These are phyloP conservation scores for Petrea volubilis DNA, from an alignment of 257 asterid species.

Conservation along the genomic window DNA sequence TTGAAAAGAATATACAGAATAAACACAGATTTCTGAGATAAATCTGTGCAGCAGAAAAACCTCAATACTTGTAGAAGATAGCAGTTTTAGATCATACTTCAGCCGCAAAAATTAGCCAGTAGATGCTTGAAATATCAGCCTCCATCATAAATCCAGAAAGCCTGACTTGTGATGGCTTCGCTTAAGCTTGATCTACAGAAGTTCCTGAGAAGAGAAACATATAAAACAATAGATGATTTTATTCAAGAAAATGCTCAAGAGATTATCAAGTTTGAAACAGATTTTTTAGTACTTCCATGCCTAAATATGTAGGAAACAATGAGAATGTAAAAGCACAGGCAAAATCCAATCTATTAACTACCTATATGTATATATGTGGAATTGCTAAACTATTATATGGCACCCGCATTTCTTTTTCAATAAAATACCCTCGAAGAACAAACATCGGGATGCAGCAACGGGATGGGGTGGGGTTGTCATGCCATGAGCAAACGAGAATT, in stretches of 20 bases:
- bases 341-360: not conserved
- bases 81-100: not conserved
- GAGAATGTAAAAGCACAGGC: not conserved
- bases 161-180: not conserved
- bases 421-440: not conserved
- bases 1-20: not conserved
- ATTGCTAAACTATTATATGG: not conserved
- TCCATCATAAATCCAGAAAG: not conserved
- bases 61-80: not conserved
- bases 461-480: no score
- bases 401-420: not conserved
- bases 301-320: not conserved
- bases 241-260: not conserved
- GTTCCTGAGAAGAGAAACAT: constrained; percentile 27
- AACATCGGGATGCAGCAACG: not conserved
- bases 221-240: not conserved
- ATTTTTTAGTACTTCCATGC: not conserved
- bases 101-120: not conserved
- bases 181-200: constrained; percentile 1
- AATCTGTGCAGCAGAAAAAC: not conserved
- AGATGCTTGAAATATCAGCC: not conserved
- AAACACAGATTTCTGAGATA: not conserved
- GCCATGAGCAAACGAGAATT: no score
- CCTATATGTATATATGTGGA: not conserved
- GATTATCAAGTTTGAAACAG: constrained; percentile 4